Evolutionary conservation across 768 basidiomycete species (phyloP).

Genomic region (Rhizopogon vulgaris): DNA sequence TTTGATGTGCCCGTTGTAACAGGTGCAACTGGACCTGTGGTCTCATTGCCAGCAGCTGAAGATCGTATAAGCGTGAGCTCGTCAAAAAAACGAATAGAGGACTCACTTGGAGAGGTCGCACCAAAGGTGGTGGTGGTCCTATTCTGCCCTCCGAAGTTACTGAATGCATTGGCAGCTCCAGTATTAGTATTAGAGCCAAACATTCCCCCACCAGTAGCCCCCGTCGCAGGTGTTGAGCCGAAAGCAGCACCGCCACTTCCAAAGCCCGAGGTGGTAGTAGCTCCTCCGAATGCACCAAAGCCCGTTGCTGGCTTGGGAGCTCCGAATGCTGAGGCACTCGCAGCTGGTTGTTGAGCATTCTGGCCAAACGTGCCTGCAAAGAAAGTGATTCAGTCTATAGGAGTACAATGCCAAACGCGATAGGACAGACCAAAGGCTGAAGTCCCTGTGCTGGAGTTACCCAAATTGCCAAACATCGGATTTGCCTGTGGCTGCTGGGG

Average conservation of each 20-base stretch:
- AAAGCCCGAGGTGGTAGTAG: constrained; percentile 34
- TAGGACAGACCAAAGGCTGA: constrained; percentile 30
- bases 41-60: constrained; percentile 29
- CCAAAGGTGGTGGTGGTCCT: constrained; percentile 41
- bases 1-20: constrained; percentile 67
- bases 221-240: constrained; percentile 25
- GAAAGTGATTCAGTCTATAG: constrained; percentile 5
- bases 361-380: constrained; percentile 33
- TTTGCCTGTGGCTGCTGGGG: constrained; percentile 60
- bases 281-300: constrained; percentile 64
- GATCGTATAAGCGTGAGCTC: constrained; percentile 5
- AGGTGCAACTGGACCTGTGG: constrained; percentile 32
- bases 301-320: constrained; percentile 64
- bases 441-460: constrained; percentile 27
- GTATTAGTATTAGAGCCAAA: constrained; percentile 28
- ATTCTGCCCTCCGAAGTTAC: constrained; percentile 52
- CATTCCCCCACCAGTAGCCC: constrained; percentile 24
- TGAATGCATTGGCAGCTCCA: constrained; percentile 33
- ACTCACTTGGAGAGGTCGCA: constrained; percentile 28
- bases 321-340: constrained; percentile 48
- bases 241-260: constrained; percentile 39
- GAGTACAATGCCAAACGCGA: constrained; percentile 3
- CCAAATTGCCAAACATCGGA: constrained; percentile 74
- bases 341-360: constrained; percentile 32
- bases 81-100: constrained; percentile 5